Base-by-base conservation (phyloP, 2,329 filamentous ascomycete genomes). In the Fusarium liriodendri region DNA sequence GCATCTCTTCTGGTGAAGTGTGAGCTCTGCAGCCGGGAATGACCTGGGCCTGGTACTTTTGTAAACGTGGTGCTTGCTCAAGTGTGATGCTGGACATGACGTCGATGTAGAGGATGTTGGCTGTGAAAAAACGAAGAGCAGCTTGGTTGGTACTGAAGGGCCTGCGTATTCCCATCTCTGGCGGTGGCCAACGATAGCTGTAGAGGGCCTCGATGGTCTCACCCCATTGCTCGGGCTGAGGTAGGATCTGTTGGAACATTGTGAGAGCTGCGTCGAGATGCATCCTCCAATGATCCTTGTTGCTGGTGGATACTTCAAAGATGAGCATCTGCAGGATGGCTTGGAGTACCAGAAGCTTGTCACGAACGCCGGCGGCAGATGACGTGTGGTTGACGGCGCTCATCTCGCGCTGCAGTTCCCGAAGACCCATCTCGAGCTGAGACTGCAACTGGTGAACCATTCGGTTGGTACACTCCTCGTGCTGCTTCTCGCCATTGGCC, bases 241-340 rank as follows among this genome's bases (percentile, higher is more conserved):
- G 82, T 1, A 87, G 75, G 27, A 87, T 80, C 71, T 88, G 85
- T 62, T 82, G 79, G 67, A 89, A 89, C 59, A 89, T 82, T 33
- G 84, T 83, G 58, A 87, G 78, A 45, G 87, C 87, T 3, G 86
- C 87, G 75, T 85, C 84, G 32, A 86, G 85, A 76, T 88, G 88
- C 75, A 84, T 82, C 64, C 85, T 86, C 83, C 84, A 89, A 75
- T 87, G 87, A 3, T 84, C 82, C 59, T 85, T 86, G 70, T 84
- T 85, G 52, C 80, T 82, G 5, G 83, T 83, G 9, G 83, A 82
- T 22, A 87, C 81, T 76, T 90, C 87, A 70, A 89, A 89, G 67
- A 87, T 84, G 61, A 89, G 84, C 64, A 90, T 83, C 76, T 89
- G 88, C 37, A 88, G 77, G 73, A 89, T 86, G 76, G 84, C 85